These are phyloP conservation scores for Lanzia echinophila DNA, from an alignment of 2,329 filamentous ascomycete species.

Conservation along the genomic window DNA sequence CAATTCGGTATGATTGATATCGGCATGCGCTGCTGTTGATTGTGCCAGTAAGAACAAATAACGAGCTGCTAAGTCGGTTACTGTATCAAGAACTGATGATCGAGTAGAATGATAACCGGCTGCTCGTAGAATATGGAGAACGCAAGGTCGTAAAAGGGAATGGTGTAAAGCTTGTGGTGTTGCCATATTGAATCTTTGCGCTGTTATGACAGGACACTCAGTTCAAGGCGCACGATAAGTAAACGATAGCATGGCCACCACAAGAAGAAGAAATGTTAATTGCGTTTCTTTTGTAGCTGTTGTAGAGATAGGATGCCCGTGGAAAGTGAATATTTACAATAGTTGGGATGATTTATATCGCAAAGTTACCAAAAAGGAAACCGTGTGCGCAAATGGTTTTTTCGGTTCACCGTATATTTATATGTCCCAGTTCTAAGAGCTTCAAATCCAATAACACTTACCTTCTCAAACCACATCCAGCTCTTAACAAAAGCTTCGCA, in stretches of 20 bases:
- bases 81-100: constrained; percentile 74
- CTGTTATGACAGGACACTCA: constrained; percentile 11
- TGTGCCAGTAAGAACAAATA: constrained; percentile 73
- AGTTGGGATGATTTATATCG: no score
- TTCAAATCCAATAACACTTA: neutral
- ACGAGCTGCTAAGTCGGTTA: constrained; percentile 79
- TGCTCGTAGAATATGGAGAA: constrained; percentile 87
- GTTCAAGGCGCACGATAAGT: constrained; percentile 15
- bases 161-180: constrained; percentile 54
- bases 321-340: neutral
- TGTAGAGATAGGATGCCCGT: no score
- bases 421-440: neutral
- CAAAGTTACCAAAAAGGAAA: constrained; percentile 5
- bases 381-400: constrained; percentile 5
- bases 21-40: constrained; percentile 64
- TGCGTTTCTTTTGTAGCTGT: no score
- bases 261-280: no score
- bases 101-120: constrained; percentile 81
- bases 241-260: constrained; percentile 25
- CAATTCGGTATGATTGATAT: constrained; percentile 53
- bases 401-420: constrained; percentile 11
- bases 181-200: constrained; percentile 21
- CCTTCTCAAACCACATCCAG: neutral
- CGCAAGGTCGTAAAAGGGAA: constrained; percentile 75
- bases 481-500: no score